Evolutionary conservation across 1,284 basidiomycete genomes (phyloP), one percentile per base, ranked within the genome.

Genomic region (Ustilago shanxiensis): DNA sequence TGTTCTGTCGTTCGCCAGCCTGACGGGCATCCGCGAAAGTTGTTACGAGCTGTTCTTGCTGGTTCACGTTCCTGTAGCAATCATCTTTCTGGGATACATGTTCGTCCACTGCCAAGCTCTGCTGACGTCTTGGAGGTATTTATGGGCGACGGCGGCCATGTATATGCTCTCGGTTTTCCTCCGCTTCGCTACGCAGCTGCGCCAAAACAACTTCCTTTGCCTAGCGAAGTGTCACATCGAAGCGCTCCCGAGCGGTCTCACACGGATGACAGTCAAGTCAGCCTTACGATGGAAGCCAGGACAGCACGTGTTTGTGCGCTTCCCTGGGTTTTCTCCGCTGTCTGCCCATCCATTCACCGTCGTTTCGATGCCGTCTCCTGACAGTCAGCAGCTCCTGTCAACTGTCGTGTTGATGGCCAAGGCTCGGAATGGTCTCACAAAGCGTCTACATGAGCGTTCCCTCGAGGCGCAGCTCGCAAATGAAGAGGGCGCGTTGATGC

Each of bases 21-120:
- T 75, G n/a, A 66, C 73, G 1, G 66, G 72, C 16, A 62, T 85
- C 18, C 67, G 84, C 6, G 69, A 76, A 22, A 56, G 77, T 41
- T 80, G 71, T 33, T 86, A 86, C 72, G 80, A 84, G 55, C 72
- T 86, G 22, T 86, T 84, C 49, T 73, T 84, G 33, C 57, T 81
- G 29, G 66, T 82, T 18, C 84, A 86, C 53, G 66, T 85, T 3
- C 60, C 74, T 20, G 58, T 71, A 20, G 65, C 77, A 4, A 64
- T 83, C 20, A 49, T 77, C 24, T 79, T 86, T 49, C 60, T 84
- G 4, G 83, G 35, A 28, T 71, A 78, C 49, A 82, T 82, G 77
- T 80, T 79, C 51, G 61, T 78, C 10, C 81, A 82, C 51, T 78
- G 74, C 61, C 63, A 69, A 47, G 65, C 70, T 24, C 29, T 77